Evolutionary conservation across 2,329 filamentous ascomycete species (phyloP).

Genomic region (Trichoderma sp.): DNA sequence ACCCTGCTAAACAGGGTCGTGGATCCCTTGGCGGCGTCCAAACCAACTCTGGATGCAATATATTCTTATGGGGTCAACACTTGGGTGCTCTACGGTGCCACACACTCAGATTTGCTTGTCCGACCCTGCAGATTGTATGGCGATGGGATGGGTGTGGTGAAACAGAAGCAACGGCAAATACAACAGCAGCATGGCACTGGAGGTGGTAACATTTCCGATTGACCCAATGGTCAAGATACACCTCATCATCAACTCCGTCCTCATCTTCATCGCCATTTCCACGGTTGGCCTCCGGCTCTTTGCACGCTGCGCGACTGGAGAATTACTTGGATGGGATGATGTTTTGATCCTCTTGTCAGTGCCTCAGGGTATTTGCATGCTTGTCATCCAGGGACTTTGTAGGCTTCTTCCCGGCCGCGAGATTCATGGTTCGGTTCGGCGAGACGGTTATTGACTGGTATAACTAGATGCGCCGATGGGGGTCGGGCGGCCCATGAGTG

Average conservation of each 20-base stretch:
- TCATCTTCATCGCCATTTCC: slow-evolving; percentile 23
- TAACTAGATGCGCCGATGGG: slow-evolving; percentile 26
- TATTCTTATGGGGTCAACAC: neutral
- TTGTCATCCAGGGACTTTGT: slow-evolving; percentile 33
- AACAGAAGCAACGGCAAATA: neutral
- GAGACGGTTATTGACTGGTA: neutral
- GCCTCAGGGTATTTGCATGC: slow-evolving; percentile 31
- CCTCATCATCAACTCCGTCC: neutral
- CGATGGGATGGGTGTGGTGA: neutral
- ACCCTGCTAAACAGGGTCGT: neutral
- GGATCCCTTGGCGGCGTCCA: neutral
- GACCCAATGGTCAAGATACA: neutral
- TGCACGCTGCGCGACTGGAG: slow-evolving; percentile 28
- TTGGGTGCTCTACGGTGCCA: neutral
- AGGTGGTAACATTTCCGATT: neutral
- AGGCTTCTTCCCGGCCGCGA: slow-evolving; percentile 15
- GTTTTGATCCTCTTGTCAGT: slow-evolving; percentile 35
- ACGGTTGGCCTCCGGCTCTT: slow-evolving; percentile 29
- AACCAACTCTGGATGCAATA: neutral
- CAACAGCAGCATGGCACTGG: neutral
- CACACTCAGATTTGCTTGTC: neutral
- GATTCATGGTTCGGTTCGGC: neutral
- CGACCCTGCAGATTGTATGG: neutral
- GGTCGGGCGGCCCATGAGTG: slow-evolving; percentile 26
- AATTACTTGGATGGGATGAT: slow-evolving; percentile 37